A percentile compares a stretch with the other conserved stretches of the same genome.
Conservation (phyloP, 345 rosid genomes). For the Salix suchowensis region DNA sequence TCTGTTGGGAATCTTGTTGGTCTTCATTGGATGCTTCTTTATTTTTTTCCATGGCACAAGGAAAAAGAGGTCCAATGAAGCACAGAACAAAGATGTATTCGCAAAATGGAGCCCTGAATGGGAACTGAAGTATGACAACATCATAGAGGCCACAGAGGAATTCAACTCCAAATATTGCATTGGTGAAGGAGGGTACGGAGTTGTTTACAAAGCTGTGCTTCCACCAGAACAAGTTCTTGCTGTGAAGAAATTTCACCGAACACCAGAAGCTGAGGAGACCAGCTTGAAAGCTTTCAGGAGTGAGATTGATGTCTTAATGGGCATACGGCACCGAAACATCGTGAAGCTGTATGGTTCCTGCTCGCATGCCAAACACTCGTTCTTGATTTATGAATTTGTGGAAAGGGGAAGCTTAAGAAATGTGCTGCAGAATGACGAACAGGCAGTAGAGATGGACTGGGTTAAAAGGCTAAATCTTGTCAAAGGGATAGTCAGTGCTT, state of each 20-base stretch:
- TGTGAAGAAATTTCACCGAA: constrained; percentile 7
- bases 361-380: neutral
- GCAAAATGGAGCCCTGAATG: neutral
- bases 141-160: constrained; percentile 6
- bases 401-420: constrained; percentile 10
- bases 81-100: neutral
- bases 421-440: neutral
- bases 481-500: constrained; percentile 3
- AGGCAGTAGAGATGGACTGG: constrained; percentile 1
- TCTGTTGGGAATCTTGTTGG: neutral
- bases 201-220: constrained; percentile 6
- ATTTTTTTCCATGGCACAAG: neutral
- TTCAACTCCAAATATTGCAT: constrained; percentile 6
- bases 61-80: neutral
- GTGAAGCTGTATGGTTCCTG: neutral
- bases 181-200: constrained; percentile 4
- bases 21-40: neutral
- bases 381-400: constrained; percentile 9
- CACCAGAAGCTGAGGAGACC: neutral
- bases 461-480: constrained; percentile 6
- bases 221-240: constrained; percentile 1
- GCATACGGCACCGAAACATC: constrained; percentile 8
- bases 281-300: neutral
- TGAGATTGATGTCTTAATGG: neutral
- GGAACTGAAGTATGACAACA: neutral